phyloP scores from a whole-genome alignment of 2,329 filamentous ascomycete genomes.

The Fusarium sp. region DNA sequence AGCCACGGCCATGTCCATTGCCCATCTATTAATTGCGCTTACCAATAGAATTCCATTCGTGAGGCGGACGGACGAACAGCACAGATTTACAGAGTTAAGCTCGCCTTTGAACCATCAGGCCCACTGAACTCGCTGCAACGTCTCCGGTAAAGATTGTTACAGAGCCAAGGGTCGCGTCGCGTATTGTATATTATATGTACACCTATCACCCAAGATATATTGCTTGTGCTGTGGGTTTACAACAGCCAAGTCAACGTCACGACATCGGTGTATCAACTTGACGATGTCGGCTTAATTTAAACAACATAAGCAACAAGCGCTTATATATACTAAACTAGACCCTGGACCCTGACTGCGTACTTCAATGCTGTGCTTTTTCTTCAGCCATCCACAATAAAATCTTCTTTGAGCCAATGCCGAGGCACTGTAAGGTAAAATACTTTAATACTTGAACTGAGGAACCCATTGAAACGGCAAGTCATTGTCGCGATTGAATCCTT shows the following conservation, averaged over 20 bases:
- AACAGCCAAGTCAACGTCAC: slow-evolving; percentile 1
- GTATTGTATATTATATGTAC: background rate
- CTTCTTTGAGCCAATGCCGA: slow-evolving; percentile 1
- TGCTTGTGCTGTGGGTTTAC: background rate
- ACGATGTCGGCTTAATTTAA: slow-evolving; percentile 5
- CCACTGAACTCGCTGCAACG: slow-evolving; percentile 12
- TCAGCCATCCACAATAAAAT: background rate
- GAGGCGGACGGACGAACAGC: background rate
- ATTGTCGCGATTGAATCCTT: slow-evolving; percentile 6
- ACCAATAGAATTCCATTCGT: slow-evolving; percentile 10
- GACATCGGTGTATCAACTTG: slow-evolving; percentile 1
- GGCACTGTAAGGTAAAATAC: background rate
- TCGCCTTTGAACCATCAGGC: background rate
- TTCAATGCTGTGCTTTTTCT: background rate
- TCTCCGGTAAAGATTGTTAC: background rate
- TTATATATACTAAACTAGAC: slow-evolving; percentile 13
- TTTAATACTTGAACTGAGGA: background rate
- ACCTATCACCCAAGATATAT: slow-evolving; percentile 7
- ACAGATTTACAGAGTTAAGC: background rate
- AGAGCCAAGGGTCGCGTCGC: background rate
- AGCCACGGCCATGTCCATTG: background rate
- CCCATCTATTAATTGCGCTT: slow-evolving; percentile 1
- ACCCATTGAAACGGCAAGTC: slow-evolving; percentile 1
- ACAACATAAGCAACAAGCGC: slow-evolving; percentile 9
- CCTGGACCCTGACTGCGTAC: background rate